phyloP scores from a whole-genome alignment of 2,329 filamentous ascomycete species.

The Trichoderma arundinaceum region DNA sequence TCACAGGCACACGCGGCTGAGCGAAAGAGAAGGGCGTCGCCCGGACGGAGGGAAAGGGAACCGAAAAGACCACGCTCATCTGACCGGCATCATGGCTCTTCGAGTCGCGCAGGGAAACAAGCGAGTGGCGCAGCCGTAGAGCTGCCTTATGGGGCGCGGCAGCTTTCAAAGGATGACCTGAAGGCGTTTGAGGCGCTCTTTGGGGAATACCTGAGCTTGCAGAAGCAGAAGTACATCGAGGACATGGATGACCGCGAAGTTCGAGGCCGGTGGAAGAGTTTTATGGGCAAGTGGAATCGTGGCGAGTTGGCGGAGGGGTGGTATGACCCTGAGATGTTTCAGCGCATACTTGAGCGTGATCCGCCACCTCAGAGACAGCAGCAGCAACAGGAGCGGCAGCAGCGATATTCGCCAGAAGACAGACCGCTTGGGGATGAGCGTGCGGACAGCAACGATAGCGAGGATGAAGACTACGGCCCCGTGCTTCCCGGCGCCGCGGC shows the following conservation, averaged over 20 bases:
- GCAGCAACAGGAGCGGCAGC: slow-evolving; percentile 12
- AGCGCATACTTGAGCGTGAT: slow-evolving; percentile 43
- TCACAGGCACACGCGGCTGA: slow-evolving; percentile 30
- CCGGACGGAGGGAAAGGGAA: slow-evolving; percentile 24
- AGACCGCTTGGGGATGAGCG: neutral
- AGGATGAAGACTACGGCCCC: slow-evolving; percentile 60
- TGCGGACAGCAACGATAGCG: slow-evolving; percentile 28
- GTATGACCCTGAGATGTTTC: slow-evolving; percentile 82
- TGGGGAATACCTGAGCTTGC: slow-evolving; percentile 83
- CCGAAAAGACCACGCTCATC: slow-evolving; percentile 38
- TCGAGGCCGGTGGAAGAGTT: slow-evolving; percentile 91
- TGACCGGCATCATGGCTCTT: slow-evolving; percentile 35
- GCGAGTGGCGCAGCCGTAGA: slow-evolving; percentile 1
- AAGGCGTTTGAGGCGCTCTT: slow-evolving; percentile 72
- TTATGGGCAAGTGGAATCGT: slow-evolving; percentile 88
- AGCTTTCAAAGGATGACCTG: slow-evolving; percentile 73
- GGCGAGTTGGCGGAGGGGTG: slow-evolving; percentile 86
- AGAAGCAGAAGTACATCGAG: slow-evolving; percentile 75
- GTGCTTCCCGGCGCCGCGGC: slow-evolving; percentile 37
- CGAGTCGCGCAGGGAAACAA: slow-evolving; percentile 18
- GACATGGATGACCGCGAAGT: slow-evolving; percentile 76
- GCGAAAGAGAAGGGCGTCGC: slow-evolving; percentile 19
- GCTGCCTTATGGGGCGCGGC: slow-evolving; percentile 70
- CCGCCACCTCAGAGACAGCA: slow-evolving; percentile 16
- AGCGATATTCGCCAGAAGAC: slow-evolving; percentile 4